Conservation (phyloP, 1,139 yeast genomes). For the Candida glucosophila region DNA sequence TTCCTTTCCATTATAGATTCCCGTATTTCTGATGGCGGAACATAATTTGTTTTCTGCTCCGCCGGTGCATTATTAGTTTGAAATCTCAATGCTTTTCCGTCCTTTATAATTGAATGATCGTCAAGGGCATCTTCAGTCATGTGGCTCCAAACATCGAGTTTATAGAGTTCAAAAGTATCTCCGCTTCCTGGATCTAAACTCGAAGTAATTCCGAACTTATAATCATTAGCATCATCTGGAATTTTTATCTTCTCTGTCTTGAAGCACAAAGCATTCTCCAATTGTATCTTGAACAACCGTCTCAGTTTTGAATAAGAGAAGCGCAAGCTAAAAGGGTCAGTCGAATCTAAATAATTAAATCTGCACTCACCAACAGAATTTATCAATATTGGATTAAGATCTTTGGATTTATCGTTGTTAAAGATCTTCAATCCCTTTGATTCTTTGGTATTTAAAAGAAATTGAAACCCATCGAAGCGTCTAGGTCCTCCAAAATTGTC, state of each 20-base stretch:
- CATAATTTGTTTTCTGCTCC: slow-evolving; percentile 7
- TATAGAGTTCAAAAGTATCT: slow-evolving; percentile 56
- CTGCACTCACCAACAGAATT: slow-evolving; percentile 53
- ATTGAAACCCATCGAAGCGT: slow-evolving; percentile 52
- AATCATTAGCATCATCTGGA: slow-evolving; percentile 19
- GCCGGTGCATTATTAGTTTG: slow-evolving; percentile 14
- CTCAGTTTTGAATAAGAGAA: slow-evolving; percentile 41
- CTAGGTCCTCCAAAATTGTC: slow-evolving; percentile 42
- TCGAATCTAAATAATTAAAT: slow-evolving; percentile 53
- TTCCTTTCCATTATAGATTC: slow-evolving; percentile 33
- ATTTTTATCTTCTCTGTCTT: slow-evolving; percentile 47
- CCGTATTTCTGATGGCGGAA: slow-evolving; percentile 18
- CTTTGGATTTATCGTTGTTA: slow-evolving; percentile 37
- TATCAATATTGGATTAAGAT: too few species aligned
- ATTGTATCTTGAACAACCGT: slow-evolving; percentile 49
- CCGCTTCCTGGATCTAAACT: slow-evolving; percentile 23
- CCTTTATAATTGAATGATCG: slow-evolving; percentile 48
- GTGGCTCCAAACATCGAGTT: slow-evolving; percentile 44
- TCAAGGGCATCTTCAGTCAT: slow-evolving; percentile 49
- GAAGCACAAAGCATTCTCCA: slow-evolving; percentile 64
- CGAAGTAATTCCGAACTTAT: slow-evolving; percentile 48
- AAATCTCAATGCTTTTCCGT: slow-evolving; percentile 25
- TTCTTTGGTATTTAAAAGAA: slow-evolving; percentile 40
- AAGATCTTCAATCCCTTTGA: slow-evolving; percentile 48
- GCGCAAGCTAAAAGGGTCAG: slow-evolving; percentile 62